Base-by-base conservation (phyloP, 805 yeast genomes). In the Torulaspora maleeae region DNA sequence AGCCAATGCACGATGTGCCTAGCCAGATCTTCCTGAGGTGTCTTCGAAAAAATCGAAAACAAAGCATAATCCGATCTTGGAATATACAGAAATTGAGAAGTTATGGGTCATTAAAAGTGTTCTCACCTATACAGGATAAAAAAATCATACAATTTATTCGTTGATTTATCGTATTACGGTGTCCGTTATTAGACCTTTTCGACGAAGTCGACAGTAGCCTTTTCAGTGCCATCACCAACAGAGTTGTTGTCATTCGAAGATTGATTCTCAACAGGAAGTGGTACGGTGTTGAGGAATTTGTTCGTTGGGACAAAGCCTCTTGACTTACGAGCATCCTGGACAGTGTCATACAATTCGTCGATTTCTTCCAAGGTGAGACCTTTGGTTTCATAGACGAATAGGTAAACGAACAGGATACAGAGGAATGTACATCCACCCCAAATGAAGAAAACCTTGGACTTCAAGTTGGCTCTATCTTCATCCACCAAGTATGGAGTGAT, bases 291-390 rank as follows among this genome's bases (percentile, higher is more conserved):
- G 32, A 41, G 36, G 13, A 38, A 38, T 27, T 45, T 40, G 28
- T 36, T 47, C 7, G 52, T 35, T 30, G 54, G 54, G 25, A 51
- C 49, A 15, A 51, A 51, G 13, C 43, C 39, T 42, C 47, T 51
- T 20, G 54, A 51, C 16, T 44, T 33, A 19, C 54, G 50, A 5
- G 54, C 54, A 25, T 47, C 49, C 20, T 44, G 44, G 16, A 49
- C 49, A 24, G 48, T 44, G 22, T 44, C 48, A 19, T 33, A 75
- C 71, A 81, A 68, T 58, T 76, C 81, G 64, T 86, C 89, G 51
- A 86, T 86, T 68, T 86, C 88, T 69, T 86, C 95, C 64, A 87
- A 75, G 38, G 86, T 75, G 56, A 86, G 76, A 47, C 95, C 95
- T 70, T 79, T 80, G 43, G 95, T 86, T 68, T 85, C 91, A 57